Conservation (phyloP, 768 basidiomycete genomes). For the Tylopilus rubrobrunneus region DNA sequence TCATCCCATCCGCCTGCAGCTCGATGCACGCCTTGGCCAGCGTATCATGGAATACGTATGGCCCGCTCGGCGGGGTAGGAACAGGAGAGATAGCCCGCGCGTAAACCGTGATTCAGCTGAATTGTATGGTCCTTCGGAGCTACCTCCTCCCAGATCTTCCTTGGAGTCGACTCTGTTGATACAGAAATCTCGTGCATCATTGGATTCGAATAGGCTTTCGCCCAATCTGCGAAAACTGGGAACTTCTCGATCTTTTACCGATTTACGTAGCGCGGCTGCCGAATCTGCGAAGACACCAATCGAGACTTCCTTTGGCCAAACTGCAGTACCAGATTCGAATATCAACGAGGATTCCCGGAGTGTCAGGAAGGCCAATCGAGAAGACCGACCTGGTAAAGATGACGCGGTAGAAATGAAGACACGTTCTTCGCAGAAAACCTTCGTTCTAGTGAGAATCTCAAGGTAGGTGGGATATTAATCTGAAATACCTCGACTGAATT, state of each 20-base stretch:
- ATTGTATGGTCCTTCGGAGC: constrained; percentile 18
- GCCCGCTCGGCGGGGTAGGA: constrained; percentile 52
- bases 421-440: constrained; percentile 79
- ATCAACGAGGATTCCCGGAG: constrained; percentile 20
- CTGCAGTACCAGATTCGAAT: constrained; percentile 15
- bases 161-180: constrained; percentile 47
- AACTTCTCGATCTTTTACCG: constrained; percentile 67
- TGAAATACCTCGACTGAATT: constrained; percentile 17
- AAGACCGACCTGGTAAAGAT: constrained; percentile 31
- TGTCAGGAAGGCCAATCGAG: constrained; percentile 15
- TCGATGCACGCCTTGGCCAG: constrained; percentile 79
- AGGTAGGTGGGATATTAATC: constrained; percentile 40
- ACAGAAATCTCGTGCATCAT: constrained; percentile 28
- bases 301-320: constrained; percentile 7
- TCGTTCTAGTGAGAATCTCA: constrained; percentile 71
- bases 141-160: constrained; percentile 38
- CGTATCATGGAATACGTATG: constrained; percentile 88
- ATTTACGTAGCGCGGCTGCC: constrained; percentile 48
- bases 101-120: constrained; percentile 9
- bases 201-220: constrained; percentile 32
- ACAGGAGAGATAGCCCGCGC: neutral
- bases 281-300: constrained; percentile 26
- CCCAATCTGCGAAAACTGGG: constrained; percentile 51
- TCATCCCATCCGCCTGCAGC: constrained; percentile 82
- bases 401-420: constrained; percentile 81